Percentiles rank a stretch among this genome's conserved stretches.
Evolutionary conservation across 345 rosid species (phyloP).

Genomic region (Corymbia maculata): DNA sequence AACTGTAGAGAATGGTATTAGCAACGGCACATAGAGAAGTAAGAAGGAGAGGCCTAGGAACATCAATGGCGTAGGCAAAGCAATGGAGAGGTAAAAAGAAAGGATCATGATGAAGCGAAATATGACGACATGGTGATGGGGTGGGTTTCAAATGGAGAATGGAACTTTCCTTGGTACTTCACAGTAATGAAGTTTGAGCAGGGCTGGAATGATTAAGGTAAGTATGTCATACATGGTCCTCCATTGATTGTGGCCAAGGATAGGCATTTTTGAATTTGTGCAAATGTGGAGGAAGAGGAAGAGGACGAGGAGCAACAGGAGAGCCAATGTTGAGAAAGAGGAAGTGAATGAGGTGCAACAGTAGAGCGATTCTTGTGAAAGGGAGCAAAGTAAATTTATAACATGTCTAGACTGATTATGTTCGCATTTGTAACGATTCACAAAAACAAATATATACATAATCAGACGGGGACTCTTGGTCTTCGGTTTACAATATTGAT

Average conservation of each 20-base stretch:
- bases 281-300: neutral
- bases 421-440: too few species aligned
- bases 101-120: neutral
- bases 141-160: neutral
- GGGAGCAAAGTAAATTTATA: too few species aligned
- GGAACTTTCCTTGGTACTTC: neutral
- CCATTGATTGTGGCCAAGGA: neutral
- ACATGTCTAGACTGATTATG: too few species aligned
- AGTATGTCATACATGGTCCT: neutral
- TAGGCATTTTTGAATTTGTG: neutral
- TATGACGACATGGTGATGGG: neutral
- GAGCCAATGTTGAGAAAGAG: neutral
- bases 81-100: neutral
- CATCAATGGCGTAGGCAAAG: neutral
- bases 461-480: too few species aligned
- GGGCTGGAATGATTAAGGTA: neutral
- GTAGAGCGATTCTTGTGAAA: too few species aligned
- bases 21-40: neutral
- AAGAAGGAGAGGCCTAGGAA: neutral
- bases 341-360: neutral
- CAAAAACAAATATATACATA: too few species aligned
- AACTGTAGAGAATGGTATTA: too few species aligned
- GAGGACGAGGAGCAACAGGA: neutral
- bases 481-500: too few species aligned
- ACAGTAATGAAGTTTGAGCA: neutral